phyloP scores from a whole-genome alignment of 805 yeast genomes.

The Dipodascus geniculatus region DNA sequence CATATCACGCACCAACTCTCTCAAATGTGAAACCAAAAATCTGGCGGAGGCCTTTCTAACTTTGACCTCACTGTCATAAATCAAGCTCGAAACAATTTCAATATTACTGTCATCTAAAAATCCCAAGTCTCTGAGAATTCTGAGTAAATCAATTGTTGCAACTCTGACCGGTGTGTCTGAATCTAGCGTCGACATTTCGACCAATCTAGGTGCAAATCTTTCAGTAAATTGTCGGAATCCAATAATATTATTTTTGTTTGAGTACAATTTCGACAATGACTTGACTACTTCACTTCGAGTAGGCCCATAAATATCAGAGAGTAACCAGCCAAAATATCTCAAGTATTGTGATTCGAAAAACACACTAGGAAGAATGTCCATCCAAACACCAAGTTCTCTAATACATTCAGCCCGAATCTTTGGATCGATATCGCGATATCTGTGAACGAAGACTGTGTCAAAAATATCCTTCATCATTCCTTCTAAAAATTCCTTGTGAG shows the following conservation, averaged over 20 bases:
- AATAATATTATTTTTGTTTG: conserved; percentile 34
- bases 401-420: conserved; percentile 62
- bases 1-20: conserved; percentile 18
- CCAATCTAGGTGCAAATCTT: conserved; percentile 51
- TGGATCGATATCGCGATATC: conserved; percentile 74
- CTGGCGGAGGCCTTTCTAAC: conserved; percentile 39
- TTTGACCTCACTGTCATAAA: conserved; percentile 25
- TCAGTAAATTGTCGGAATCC: conserved; percentile 73
- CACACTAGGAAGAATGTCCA: conserved; percentile 53
- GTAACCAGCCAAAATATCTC: conserved; percentile 73
- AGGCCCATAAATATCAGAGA: conserved; percentile 52
- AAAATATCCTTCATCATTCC: conserved; percentile 52
- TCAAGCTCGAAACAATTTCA: conserved; percentile 31
- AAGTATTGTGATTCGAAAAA: conserved; percentile 61
- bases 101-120: conserved; percentile 52
- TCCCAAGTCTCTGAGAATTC: conserved; percentile 46
- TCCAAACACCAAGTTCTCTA: conserved; percentile 54
- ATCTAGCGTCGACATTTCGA: conserved; percentile 51
- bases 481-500: conserved; percentile 25
- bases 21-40: conserved; percentile 32
- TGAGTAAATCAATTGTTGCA: conserved; percentile 39
- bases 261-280: conserved; percentile 40
- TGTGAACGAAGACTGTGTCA: conserved; percentile 54
- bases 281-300: conserved; percentile 59
- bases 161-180: conserved; percentile 43